Base-by-base conservation (phyloP, 306 rosid genomes). In the Potentilla sterilis region DNA sequence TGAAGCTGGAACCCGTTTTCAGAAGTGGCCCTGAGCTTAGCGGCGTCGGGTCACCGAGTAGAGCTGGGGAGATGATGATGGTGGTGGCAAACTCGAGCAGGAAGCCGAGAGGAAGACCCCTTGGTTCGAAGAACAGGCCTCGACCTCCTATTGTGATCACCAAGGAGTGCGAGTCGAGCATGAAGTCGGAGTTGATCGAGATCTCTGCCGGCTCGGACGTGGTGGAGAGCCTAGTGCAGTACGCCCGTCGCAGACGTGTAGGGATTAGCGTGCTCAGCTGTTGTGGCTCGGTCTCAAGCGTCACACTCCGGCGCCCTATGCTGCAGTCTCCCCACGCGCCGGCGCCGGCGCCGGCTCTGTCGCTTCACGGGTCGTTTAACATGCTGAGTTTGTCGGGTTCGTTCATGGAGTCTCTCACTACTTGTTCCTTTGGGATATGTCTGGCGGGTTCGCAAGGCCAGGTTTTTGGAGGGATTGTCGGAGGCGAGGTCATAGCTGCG, bases 41-140 rank as follows among this genome's bases (percentile, higher is more conserved):
- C 65, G 32, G 16, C 15, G 22, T 24, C 2, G 19, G 28, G 40
- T 28, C 40, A 15, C 48, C 41, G 9, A 24, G 46, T 24, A 34
- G 63, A 69, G 51, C 6, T 79, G 21, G 13, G 37, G 49, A 19
- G 37, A 9, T 59, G 66, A 34, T 37, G 18, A 14, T 28, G 62
- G 6, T 42, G 46, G 9, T 41, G 37, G 21, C 64, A 13, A 57
- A 10, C 35, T 32, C 74, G 35, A 84, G 48, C 21, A 86, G 47
- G 66, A 88, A 58, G 64, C 88, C 86, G 1, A 80, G 91, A 51
- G 97, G 95, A 2, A 83, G 95, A 40, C 97, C 95, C 4, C 86
- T 75, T 2, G 95, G 97, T 0, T 88, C 97, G 0, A 88, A 85
- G 82, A 91, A 91, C 80, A 91, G 83, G 48, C 92, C 92, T 0